Base-by-base conservation (phyloP, 1,284 basidiomycete genomes). In the Sporisorium exsertum region DNA sequence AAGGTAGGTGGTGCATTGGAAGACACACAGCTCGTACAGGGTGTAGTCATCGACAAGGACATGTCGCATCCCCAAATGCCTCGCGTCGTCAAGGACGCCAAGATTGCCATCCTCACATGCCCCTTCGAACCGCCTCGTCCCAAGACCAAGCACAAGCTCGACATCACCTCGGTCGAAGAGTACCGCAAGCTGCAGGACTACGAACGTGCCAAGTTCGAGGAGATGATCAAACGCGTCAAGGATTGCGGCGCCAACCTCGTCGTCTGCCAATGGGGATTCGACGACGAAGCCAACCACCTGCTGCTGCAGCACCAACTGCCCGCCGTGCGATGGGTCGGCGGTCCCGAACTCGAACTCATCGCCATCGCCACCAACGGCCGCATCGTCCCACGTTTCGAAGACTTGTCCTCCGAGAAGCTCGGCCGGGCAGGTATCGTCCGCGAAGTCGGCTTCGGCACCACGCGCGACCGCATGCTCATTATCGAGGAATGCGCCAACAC, bases 41-140 rank as follows among this genome's bases (percentile, higher is more conserved):
- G 96, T 81, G 96, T 99, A 46, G 92, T 99, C 77, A 91, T 99
- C 86, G 95, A 99, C 91, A 97, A 99, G 88, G 95, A 99, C 88
- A 95, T 99, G 92, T 97, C 95, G 24, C 96, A 99, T 85, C 93
- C 96, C 10, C 95, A 97, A 87, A 99, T 99, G 96, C 96, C 96
- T 12, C 91, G 90, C 66, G 89, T 88, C 50, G 91, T 99, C 77
- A 89, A 89, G 78, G 93, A 99, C 86, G 96, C 97, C 68, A 92
- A 92, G 78, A 89, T 99, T 68, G 96, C 96, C 62, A 99, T 99
- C 85, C 90, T 99, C 58, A 99, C 96, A 51, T 99, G 97, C 87
- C 95, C 96, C 22, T 98, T 99, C 84, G 96, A 99, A 86, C 96
- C 96, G 12, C 96, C 97, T 15, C 92, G 97, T 42, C 96, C 96